Conservation (phyloP, 345 rosid species). For the Clarkia xantiana region DNA sequence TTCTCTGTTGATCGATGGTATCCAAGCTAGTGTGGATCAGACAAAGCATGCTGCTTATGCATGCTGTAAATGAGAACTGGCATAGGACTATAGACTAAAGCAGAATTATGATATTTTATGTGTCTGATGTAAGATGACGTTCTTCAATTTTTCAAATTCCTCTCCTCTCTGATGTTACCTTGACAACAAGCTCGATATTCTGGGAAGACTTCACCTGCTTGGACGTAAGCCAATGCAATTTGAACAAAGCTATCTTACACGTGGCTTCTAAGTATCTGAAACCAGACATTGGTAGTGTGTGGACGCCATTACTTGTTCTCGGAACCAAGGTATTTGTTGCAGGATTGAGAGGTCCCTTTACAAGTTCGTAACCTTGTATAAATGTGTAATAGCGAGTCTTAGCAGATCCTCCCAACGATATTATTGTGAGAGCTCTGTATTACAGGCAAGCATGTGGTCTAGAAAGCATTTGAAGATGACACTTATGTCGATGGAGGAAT, state of each 20-base stretch:
- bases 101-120: too few species aligned
- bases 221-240: constrained; percentile 65
- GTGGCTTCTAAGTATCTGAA: constrained; percentile 45
- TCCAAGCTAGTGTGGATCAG: too few species aligned
- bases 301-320: constrained; percentile 33
- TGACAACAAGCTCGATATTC: constrained; percentile 34
- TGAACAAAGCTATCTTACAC: constrained; percentile 50
- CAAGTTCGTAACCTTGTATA: not conserved
- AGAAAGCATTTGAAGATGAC: constrained; percentile 82
- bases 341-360: not conserved
- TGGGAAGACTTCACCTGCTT: constrained; percentile 93
- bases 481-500: constrained; percentile 55
- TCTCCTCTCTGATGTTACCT: constrained; percentile 14
- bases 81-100: too few species aligned
- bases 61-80: too few species aligned
- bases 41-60: too few species aligned
- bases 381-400: not conserved
- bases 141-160: too few species aligned
- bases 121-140: too few species aligned
- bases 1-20: too few species aligned
- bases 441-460: constrained; percentile 71
- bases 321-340: constrained; percentile 40
- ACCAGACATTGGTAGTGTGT: constrained; percentile 29
- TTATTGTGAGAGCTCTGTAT: not conserved
- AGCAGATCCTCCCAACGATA: not conserved